These are phyloP conservation scores for Claviceps humidiphila DNA, from an alignment of 2,329 filamentous ascomycete genomes.

Conservation along the genomic window DNA sequence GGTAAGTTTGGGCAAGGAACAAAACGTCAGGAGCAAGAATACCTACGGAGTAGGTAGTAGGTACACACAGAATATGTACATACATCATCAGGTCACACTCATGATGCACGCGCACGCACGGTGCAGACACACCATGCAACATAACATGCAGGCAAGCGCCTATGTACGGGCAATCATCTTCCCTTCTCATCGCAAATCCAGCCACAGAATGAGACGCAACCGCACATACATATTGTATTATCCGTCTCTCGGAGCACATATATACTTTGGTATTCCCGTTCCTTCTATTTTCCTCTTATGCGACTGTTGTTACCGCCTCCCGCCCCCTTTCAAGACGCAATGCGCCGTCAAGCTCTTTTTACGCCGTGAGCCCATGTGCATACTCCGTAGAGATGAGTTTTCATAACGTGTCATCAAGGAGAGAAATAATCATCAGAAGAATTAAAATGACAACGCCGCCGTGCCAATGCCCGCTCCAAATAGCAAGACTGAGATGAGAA, in stretches of 20 bases:
- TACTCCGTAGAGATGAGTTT: background rate
- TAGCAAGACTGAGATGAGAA: background rate
- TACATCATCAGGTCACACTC: no score
- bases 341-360: background rate
- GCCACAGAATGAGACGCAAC: background rate
- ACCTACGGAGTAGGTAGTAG: no score
- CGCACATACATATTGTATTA: background rate
- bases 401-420: background rate
- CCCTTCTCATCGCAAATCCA: background rate
- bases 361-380: background rate
- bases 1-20: no score
- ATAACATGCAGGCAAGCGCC: no score
- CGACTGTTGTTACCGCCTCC: background rate
- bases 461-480: conserved; percentile 2
- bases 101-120: no score
- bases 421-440: background rate
- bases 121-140: no score
- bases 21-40: no score
- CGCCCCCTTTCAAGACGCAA: background rate
- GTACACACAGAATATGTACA: no score
- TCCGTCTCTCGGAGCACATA: background rate
- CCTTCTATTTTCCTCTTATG: background rate
- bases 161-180: background rate
- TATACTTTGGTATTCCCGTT: background rate
- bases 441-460: background rate